These are phyloP conservation scores for Penicillium parvum DNA, from an alignment of 495 filamentous ascomycete species.

Conservation along the genomic window DNA sequence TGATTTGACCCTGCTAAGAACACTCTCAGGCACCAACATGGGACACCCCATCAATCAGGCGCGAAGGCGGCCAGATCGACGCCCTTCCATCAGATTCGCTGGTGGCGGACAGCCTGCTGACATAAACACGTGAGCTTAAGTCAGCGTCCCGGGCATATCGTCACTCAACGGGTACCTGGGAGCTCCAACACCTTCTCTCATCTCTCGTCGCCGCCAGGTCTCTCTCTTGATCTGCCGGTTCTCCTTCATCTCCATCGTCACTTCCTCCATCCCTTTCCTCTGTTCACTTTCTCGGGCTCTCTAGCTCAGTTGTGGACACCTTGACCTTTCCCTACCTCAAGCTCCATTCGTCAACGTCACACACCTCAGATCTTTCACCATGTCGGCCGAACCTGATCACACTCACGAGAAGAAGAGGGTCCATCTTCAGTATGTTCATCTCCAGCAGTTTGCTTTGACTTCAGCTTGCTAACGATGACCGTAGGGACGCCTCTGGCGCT, in stretches of 20 bases:
- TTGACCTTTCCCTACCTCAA: constrained; percentile 15
- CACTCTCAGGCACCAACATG: too few relatives aligned
- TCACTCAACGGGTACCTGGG: constrained; percentile 38
- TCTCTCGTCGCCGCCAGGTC: constrained; percentile 19
- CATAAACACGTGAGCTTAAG: constrained; percentile 33
- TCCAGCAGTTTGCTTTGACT: constrained; percentile 1
- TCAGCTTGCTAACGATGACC: constrained; percentile 32
- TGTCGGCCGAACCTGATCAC: constrained; percentile 65
- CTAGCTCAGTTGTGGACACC: constrained; percentile 14
- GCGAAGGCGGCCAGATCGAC: constrained; percentile 27
- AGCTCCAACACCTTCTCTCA: constrained; percentile 26
- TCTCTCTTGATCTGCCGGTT: constrained; percentile 16
- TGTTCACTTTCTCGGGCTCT: constrained; percentile 4
- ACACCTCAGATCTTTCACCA: constrained; percentile 22
- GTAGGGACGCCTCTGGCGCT: constrained; percentile 82
- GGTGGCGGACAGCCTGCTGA: constrained; percentile 27
- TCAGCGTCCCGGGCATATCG: constrained; percentile 38
- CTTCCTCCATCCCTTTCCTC: constrained; percentile 3
- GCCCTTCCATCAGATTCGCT: constrained; percentile 41
- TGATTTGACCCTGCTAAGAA: too few relatives aligned
- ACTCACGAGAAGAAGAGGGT: constrained; percentile 75
- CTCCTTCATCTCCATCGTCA: constrained; percentile 16
- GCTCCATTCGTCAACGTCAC: constrained; percentile 24
- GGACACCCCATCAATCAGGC: constrained; percentile 15
- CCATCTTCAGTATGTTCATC: constrained; percentile 71